These are phyloP conservation scores for Quercus parvula DNA, from an alignment of 306 rosid species.

Conservation along the genomic window DNA sequence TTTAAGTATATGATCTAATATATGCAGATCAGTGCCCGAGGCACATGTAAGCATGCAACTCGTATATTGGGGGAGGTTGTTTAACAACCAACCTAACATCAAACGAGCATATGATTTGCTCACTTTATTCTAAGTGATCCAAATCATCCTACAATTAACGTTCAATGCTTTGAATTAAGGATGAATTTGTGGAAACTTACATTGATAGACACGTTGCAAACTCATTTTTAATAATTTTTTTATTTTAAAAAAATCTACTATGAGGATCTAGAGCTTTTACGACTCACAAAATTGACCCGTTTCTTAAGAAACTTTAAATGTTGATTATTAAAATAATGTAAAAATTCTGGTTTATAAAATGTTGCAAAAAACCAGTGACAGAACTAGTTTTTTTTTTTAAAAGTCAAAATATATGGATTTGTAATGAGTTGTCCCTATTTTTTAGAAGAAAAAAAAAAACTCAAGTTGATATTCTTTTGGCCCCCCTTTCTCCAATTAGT, in stretches of 20 bases:
- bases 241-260: too few relatives aligned
- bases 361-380: too few relatives aligned
- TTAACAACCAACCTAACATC: conserved; percentile 20
- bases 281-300: background rate
- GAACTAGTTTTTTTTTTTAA: too few relatives aligned
- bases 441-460: too few relatives aligned
- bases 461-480: too few relatives aligned
- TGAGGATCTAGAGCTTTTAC: background rate
- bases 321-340: too few relatives aligned
- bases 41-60: conserved; percentile 12
- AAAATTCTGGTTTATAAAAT: too few relatives aligned
- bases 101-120: background rate
- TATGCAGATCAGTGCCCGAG: background rate
- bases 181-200: background rate
- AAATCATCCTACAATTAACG: background rate
- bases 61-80: conserved; percentile 5
- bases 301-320: too few relatives aligned
- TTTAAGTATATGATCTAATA: background rate
- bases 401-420: too few relatives aligned
- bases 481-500: too few relatives aligned
- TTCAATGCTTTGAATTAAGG: background rate
- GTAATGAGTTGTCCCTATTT: too few relatives aligned
- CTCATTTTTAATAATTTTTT: background rate
- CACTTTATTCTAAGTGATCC: background rate
- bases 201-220: background rate